Evolutionary conservation across 768 basidiomycete species (phyloP).

Genomic region (Hericium rajendrae): DNA sequence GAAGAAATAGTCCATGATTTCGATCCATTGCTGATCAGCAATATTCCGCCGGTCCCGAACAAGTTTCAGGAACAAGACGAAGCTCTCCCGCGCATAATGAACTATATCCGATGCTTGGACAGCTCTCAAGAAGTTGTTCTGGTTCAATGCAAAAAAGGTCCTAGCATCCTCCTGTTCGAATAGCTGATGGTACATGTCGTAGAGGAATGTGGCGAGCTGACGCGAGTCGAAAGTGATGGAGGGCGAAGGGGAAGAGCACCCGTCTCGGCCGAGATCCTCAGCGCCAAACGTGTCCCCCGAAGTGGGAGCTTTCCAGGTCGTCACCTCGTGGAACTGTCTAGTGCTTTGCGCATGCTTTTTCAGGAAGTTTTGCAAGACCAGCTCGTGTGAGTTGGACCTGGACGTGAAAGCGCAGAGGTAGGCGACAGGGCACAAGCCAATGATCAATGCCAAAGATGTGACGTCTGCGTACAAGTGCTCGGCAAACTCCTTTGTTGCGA

Average conservation of each 20-base stretch:
- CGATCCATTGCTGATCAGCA: conserved; percentile 29
- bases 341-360: background rate
- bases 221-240: conserved; percentile 18
- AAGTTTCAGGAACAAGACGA: conserved; percentile 33
- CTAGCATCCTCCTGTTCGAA: conserved; percentile 31
- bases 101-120: conserved; percentile 18
- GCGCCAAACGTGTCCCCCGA: conserved; percentile 8
- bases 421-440: background rate
- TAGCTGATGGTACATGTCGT: conserved; percentile 33
- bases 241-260: background rate
- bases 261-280: background rate
- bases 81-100: conserved; percentile 41
- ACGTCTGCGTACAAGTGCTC: background rate
- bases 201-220: conserved; percentile 30
- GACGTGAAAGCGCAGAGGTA: background rate
- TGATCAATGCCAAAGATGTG: background rate
- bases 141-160: conserved; percentile 4
- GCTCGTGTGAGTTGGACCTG: background rate
- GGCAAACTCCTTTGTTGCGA: background rate
- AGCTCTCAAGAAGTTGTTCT: background rate
- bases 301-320: background rate
- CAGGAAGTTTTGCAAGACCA: background rate
- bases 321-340: background rate
- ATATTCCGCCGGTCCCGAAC: conserved; percentile 26
- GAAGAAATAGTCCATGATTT: conserved; percentile 28